Evolutionary conservation across 768 basidiomycete species (phyloP), one percentile per base, ranked within the genome.

Genomic region (Saitozyma sp.): DNA sequence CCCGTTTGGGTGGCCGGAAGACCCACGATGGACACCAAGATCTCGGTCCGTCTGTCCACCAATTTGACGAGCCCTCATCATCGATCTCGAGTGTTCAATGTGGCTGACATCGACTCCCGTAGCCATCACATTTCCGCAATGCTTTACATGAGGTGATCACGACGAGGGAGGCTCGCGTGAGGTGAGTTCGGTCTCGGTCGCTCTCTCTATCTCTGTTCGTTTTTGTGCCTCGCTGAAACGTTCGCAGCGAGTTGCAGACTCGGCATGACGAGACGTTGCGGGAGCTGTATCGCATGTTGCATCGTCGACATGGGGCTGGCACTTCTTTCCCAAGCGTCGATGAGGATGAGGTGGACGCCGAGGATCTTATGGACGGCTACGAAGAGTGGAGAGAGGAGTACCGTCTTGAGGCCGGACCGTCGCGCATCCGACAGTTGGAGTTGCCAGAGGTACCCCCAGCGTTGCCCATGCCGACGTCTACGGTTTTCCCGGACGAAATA

Each of bases 401-500:
- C 43, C 45, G 71, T 73, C 61, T 75, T 8, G 67, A 74, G 50
- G 73, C 67, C 19, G 74, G 74, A 11, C 58, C 57, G 8, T 61
- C 68, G 3, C 55, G 61, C 20, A 71, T 72, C 14, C 14, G 43
- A 5, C 46, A 57, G 6, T 50, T 76, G 7, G 20, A 7, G 1
- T 42, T 76, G 29, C 75, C 75, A 4, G 11, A 49, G 0, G 37
- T 74, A n/a, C 73, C 75, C 14, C 61, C 70, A 2, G 6, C 62
- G 9, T 73, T 73, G n/a, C 71, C 75, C 8, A 69, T 73, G 17
- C 50, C 64, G 1, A 62, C 58, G n/a, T 59, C 61, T 3, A 69
- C 70, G 9, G 57, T 71, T 29, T 74, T 74, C 49, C 74, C 74
- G 1, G 70, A 72, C 58, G 73, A 75, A 5, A 29, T 29, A 29